Base-by-base conservation (phyloP, 2,329 filamentous ascomycete genomes). In the Colletotrichum sp. region DNA sequence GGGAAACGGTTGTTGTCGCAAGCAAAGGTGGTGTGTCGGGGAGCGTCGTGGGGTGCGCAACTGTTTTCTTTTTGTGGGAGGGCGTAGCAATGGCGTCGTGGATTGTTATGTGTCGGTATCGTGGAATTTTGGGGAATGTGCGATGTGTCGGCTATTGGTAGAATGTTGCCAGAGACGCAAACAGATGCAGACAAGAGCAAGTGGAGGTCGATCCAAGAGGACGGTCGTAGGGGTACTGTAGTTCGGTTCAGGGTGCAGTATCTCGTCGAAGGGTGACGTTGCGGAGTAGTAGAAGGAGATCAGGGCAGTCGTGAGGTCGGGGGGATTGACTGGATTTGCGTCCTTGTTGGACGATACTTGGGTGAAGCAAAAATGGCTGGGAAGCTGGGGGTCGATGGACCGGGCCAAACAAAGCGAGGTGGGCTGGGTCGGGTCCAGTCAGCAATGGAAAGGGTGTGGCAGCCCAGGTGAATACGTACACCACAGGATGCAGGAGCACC, bases 311-410 rank as follows among this genome's bases (percentile, higher is more conserved):
- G 70, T 73, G 58, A 73, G 60, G 73, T 76, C 73, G 73, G 70
- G 73, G 69, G 67, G 24, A 65, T 30, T 52, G 65, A 73, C 60
- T 73, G 73, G 48, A 76, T 73, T 76, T 73, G 70, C 65, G 64
- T 72, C 48, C 48, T 66, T 76, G 73, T 73, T 76, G 70, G 73
- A 76, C 61, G 70, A 69, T 52, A 52, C 43, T 52, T 52, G 43
- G 43, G 43, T 64, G 70, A 69, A 73, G 73, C 70, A 76, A 69
- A 73, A 76, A 76, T 73, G 73, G 73, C 73, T 76, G 73, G 73
- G 73, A 76, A 76, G 73, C 73, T 73, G 70, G 73, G 68, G 73
- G 70, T 56, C 43, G 73, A 76, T 76, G 73, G 70, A 69, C 73
- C 64, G 70, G 58, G 73, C 64, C 64, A 73, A 76, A 73, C 73